Conservation (phyloP, 1,284 basidiomycete genomes). For the Cutaneotrichosporon mucoides region DNA sequence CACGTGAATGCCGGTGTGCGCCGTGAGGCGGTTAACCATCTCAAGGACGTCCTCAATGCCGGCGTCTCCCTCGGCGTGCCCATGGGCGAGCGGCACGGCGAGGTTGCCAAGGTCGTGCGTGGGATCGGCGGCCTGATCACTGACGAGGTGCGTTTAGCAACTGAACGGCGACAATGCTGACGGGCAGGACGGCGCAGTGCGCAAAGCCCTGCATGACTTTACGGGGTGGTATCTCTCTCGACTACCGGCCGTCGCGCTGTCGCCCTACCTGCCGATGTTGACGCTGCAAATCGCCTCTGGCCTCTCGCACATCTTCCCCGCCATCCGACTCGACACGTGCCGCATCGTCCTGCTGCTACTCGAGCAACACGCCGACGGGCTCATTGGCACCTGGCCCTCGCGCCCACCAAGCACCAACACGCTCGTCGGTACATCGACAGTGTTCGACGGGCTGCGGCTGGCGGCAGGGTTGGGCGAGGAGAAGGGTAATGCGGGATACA, state of each 20-base stretch:
- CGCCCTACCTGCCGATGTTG: slow-evolving; percentile 67
- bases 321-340: slow-evolving; percentile 85
- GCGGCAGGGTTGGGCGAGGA: slow-evolving; percentile 44
- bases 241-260: slow-evolving; percentile 56
- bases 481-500: slow-evolving; percentile 36
- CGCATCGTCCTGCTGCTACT: slow-evolving; percentile 75
- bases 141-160: slow-evolving; percentile 64
- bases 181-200: slow-evolving; percentile 52
- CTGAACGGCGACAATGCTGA: too few species aligned
- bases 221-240: slow-evolving; percentile 68
- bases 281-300: slow-evolving; percentile 85
- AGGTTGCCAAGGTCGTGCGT: slow-evolving; percentile 63
- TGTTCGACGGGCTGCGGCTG: slow-evolving; percentile 45
- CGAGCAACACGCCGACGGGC: slow-evolving; percentile 62
- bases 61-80: slow-evolving; percentile 59
- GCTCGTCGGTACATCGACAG: slow-evolving; percentile 19
- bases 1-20: slow-evolving; percentile 76
- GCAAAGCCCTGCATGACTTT: slow-evolving; percentile 50
- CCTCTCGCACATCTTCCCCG: slow-evolving; percentile 90
- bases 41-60: slow-evolving; percentile 71
- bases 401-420: neutral
- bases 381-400: slow-evolving; percentile 64
- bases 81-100: slow-evolving; percentile 37
- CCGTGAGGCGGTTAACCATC: slow-evolving; percentile 72
- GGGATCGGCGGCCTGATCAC: slow-evolving; percentile 67